Evolutionary conservation across 1,284 basidiomycete species (phyloP).

Genomic region (Rhodotorula sp.): DNA sequence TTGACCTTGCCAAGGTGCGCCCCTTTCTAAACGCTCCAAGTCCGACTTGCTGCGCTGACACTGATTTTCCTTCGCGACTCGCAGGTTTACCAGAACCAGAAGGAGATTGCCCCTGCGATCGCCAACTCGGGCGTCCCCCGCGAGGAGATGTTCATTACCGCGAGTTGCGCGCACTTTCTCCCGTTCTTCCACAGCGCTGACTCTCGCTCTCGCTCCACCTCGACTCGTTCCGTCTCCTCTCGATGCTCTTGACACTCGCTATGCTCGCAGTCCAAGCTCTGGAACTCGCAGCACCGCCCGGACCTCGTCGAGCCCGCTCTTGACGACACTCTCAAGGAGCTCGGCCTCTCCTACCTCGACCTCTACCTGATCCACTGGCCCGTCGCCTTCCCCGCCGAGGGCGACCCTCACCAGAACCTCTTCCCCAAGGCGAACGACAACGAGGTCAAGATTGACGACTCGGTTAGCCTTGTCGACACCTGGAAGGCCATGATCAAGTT

Average conservation of each 20-base stretch:
- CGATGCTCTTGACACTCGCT: no score
- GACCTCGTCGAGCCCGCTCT: conserved; percentile 47
- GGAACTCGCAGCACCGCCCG: conserved; percentile 21
- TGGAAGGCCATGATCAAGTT: conserved; percentile 75
- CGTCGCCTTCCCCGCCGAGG: conserved; percentile 51
- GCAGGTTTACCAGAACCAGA: conserved; percentile 28
- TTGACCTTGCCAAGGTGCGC: conserved; percentile 70
- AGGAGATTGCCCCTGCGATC: conserved; percentile 1
- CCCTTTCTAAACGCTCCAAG: no score
- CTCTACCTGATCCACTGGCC: conserved; percentile 62
- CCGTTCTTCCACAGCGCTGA: not conserved
- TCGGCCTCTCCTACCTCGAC: conserved; percentile 51
- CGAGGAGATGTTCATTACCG: conserved; percentile 49
- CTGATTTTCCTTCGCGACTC: not conserved
- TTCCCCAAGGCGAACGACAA: conserved; percentile 58
- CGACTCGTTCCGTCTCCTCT: no score
- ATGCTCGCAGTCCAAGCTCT: conserved; percentile 8
- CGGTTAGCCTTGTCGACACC: conserved; percentile 70
- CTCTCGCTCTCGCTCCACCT: no score
- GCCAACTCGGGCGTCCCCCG: conserved; percentile 44
- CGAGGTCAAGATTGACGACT: conserved; percentile 59
- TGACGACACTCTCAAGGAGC: conserved; percentile 51
- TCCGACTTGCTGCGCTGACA: not conserved
- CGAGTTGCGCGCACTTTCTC: not conserved
- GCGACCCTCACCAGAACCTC: conserved; percentile 47